Evolutionary conservation across 306 rosid species (phyloP).

Genomic region (Ziziphus jujuba): DNA sequence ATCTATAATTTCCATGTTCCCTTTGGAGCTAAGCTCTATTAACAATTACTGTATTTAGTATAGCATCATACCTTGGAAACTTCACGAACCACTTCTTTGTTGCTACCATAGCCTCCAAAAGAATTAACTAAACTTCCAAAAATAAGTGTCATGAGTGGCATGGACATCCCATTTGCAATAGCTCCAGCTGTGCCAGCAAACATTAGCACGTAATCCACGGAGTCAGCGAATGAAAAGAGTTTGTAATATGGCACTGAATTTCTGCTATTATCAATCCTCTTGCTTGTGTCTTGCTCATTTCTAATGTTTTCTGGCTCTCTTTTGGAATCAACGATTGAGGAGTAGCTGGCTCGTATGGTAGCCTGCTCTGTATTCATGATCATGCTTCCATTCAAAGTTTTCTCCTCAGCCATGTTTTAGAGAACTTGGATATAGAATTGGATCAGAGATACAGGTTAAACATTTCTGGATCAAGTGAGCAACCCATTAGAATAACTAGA

Average conservation of each 20-base stretch:
- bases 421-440: too few relatives aligned
- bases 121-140: slow-evolving; percentile 63
- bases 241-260: slow-evolving; percentile 61
- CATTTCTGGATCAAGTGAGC: too few relatives aligned
- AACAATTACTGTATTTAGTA: not conserved
- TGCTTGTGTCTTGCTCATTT: slow-evolving; percentile 29
- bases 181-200: slow-evolving; percentile 61
- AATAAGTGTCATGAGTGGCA: slow-evolving; percentile 65
- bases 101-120: slow-evolving; percentile 47
- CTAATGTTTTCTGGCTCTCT: slow-evolving; percentile 22
- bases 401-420: slow-evolving; percentile 33
- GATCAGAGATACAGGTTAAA: too few relatives aligned
- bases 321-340: slow-evolving; percentile 16
- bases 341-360: slow-evolving; percentile 28
- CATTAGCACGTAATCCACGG: slow-evolving; percentile 61
- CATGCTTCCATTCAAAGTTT: slow-evolving; percentile 24
- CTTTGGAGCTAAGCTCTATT: too few relatives aligned
- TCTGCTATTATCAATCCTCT: slow-evolving; percentile 29
- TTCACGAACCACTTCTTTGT: slow-evolving; percentile 37
- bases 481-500: too few relatives aligned
- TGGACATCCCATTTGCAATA: slow-evolving; percentile 52
- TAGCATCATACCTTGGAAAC: slow-evolving; percentile 51
- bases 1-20: too few relatives aligned
- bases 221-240: slow-evolving; percentile 84
- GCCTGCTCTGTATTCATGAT: slow-evolving; percentile 23